Evolutionary conservation across 306 rosid species (phyloP).

Genomic region (Rosa lucieae): DNA sequence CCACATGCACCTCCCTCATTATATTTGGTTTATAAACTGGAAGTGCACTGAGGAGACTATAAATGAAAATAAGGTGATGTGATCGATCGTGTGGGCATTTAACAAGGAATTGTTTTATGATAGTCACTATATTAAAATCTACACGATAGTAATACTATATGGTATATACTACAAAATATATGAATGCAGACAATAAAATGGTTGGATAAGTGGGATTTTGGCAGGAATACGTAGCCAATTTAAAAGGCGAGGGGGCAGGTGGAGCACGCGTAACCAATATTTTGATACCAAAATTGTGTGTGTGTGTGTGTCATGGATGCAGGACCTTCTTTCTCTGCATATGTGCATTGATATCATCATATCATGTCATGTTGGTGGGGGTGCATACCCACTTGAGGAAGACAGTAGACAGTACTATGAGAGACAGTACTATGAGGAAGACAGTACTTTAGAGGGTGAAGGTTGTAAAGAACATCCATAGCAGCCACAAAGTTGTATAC

Average conservation of each 20-base stretch:
- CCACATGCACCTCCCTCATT: slow-evolving; percentile 3
- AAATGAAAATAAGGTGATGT: slow-evolving; percentile 34
- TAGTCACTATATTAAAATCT: not conserved
- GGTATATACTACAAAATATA: not conserved
- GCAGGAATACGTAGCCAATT: slow-evolving; percentile 20
- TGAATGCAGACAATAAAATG: slow-evolving; percentile 31
- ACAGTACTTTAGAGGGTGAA: too few species aligned
- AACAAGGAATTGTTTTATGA: not conserved
- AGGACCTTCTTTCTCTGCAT: too few species aligned
- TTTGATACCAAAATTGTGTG: slow-evolving; percentile 21
- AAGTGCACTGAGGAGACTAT: slow-evolving; percentile 16
- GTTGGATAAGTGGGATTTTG: slow-evolving; percentile 34
- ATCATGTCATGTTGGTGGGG: too few species aligned
- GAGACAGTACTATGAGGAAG: too few species aligned
- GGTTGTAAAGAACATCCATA: too few species aligned
- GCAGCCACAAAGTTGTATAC: too few species aligned
- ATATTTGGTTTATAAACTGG: slow-evolving; percentile 1
- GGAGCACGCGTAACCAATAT: slow-evolving; percentile 12
- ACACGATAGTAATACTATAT: not conserved
- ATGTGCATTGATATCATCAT: too few species aligned
- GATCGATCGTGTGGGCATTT: slow-evolving; percentile 12
- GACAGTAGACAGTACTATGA: too few species aligned
- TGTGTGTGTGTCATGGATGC: too few species aligned
- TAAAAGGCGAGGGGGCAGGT: slow-evolving; percentile 28
- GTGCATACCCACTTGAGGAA: too few species aligned